Conservation (phyloP, 371 early-diverging fungal species). For the Rhizoclosmatium hyalinum region DNA sequence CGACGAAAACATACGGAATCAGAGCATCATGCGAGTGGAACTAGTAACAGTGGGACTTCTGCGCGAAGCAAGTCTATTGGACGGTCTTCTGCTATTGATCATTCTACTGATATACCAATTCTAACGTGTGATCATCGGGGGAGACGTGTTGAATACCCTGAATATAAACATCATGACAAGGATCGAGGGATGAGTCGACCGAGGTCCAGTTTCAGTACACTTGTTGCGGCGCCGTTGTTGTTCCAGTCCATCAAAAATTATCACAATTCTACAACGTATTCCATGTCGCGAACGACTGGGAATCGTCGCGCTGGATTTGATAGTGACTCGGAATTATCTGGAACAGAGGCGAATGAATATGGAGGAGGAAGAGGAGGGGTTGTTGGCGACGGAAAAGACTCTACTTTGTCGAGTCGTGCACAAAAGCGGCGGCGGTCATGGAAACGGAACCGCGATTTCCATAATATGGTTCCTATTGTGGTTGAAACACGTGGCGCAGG, state of each 20-base stretch:
- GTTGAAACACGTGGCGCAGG: conserved; percentile 26
- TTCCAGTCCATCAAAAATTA: conserved; percentile 11
- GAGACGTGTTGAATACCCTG: no score
- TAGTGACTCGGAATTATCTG: neutral
- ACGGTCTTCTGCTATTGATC: no score
- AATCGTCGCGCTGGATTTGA: neutral
- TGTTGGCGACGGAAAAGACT: neutral
- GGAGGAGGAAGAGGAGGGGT: neutral
- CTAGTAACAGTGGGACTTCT: no score
- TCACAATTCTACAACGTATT: neutral
- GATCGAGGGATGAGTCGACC: neutral
- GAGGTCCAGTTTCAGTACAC: conserved; percentile 1
- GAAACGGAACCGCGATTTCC: conserved; percentile 33
- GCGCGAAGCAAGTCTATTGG: no score
- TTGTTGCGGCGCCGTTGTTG: neutral
- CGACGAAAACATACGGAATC: no score
- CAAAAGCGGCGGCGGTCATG: neutral
- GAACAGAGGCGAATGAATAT: no score
- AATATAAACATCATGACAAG: no score
- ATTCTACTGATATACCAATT: no score
- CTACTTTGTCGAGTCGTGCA: neutral
- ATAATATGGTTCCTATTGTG: conserved; percentile 25
- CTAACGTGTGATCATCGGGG: no score
- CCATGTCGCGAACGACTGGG: neutral
- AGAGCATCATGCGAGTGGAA: no score